Evolutionary conservation across 2,329 filamentous ascomycete genomes (phyloP), one percentile per base, ranked within the genome.

Genomic region (Periglandula ipomoeae): DNA sequence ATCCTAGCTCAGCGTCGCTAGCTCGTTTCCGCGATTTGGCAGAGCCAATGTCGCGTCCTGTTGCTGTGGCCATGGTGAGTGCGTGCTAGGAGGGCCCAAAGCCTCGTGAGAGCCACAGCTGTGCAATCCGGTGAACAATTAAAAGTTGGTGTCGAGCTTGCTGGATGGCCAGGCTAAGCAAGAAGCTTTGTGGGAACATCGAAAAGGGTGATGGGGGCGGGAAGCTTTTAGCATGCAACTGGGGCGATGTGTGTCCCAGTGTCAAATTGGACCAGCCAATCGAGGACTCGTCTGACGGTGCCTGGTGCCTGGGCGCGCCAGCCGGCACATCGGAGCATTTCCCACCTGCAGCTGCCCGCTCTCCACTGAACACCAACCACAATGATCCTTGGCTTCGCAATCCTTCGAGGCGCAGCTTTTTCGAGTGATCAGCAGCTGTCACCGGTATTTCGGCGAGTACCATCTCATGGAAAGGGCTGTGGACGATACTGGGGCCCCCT

Each of bases 1-100:
- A 67, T 30, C 59, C 56, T 39, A 66, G 63, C 37, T 62, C 61
- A 50, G 63, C 60, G 47, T 71, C 69, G 52, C 64, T 66, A 35
- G 62, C 60, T 35, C 72, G 70, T 61, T 77, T 79, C 52, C 65
- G 65, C 42, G 63, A 61, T 52, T 64, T 69, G 39, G 61, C 53
- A 26, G 52, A 49, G 49, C 58, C 60, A 48, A 58, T 55, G 42
- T 65, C 58, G 51, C 55, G 53, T 37, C 60, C 62, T 44, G 59
- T 64, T 20, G 62, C 51, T 27, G 48, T 55, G n/a, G 56, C 56
- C 64, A 66, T 66, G 10, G 37, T 58, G 49, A 23, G 19, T 32
- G 11, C 43, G 19, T 11, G 15, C 47, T 23, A 5, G 6, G 24
- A 30, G 11, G 8, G n/a, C 10, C 9, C 13, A 7, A 27, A 13